phyloP scores from a whole-genome alignment of 495 filamentous ascomycete species.

The Chaetomidium leptoderma region DNA sequence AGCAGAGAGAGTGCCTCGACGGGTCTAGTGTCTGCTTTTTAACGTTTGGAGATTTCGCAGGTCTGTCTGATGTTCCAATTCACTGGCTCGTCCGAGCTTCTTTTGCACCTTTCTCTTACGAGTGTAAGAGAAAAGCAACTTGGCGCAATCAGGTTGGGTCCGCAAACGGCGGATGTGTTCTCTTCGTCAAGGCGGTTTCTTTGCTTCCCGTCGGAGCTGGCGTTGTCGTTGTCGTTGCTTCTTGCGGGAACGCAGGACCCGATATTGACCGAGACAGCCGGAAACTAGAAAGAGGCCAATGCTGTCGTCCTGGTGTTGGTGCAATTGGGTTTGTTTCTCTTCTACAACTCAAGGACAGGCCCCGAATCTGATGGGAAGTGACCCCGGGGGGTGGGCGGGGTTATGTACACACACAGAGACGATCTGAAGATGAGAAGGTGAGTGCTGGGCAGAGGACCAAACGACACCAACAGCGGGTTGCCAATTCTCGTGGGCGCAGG shows the following conservation, averaged over 20 bases:
- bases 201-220: constrained; percentile 4
- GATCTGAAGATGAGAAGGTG: constrained; percentile 4
- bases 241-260: not conserved
- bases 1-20: not conserved
- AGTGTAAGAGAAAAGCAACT: constrained; percentile 6
- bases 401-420: constrained; percentile 27
- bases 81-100: not conserved
- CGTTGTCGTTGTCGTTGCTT: not conserved
- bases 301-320: not conserved
- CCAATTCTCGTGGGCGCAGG: constrained; percentile 23
- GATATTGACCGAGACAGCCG: constrained; percentile 1
- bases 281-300: not conserved
- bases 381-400: constrained; percentile 16
- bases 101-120: not conserved
- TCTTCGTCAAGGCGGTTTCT: not conserved
- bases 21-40: not conserved
- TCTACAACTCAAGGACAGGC: constrained; percentile 11
- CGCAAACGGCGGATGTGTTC: not conserved
- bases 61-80: not conserved
- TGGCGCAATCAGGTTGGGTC: not conserved
- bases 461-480: constrained; percentile 11
- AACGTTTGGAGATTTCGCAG: not conserved
- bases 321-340: not conserved
- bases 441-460: constrained; percentile 9
- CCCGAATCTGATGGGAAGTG: constrained; percentile 13